Evolutionary conservation across 345 rosid genomes (phyloP).

Genomic region (Salix viminalis): DNA sequence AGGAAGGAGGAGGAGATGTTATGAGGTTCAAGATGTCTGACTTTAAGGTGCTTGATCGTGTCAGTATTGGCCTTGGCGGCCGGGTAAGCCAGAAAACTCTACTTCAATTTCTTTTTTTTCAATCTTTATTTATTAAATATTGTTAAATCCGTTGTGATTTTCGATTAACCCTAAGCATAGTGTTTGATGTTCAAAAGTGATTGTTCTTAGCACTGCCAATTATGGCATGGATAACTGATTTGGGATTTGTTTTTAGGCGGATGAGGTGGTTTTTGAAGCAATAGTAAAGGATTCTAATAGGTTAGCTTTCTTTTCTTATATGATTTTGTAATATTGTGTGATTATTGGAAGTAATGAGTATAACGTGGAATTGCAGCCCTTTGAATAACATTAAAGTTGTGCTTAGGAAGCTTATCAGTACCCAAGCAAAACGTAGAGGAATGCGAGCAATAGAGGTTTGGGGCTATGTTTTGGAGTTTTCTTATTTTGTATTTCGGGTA

Average conservation of each 20-base stretch:
- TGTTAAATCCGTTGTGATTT: too few species aligned
- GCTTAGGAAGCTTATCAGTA: constrained; percentile 61
- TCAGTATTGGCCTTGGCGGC: constrained; percentile 83
- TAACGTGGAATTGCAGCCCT: constrained; percentile 56
- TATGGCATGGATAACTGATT: not conserved
- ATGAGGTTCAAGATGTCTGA: constrained; percentile 72
- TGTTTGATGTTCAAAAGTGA: too few species aligned
- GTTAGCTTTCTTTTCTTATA: constrained; percentile 32
- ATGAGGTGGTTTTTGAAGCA: constrained; percentile 86
- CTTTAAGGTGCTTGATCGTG: constrained; percentile 68
- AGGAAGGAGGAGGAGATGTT: constrained; percentile 54
- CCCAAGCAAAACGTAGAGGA: constrained; percentile 83
- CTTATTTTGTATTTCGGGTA: not conserved
- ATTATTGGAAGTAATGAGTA: constrained; percentile 14
- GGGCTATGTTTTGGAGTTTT: not conserved
- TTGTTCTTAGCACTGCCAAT: not conserved
- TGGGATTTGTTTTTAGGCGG: constrained; percentile 45
- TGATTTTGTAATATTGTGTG: not conserved
- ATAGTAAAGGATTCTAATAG: constrained; percentile 60
- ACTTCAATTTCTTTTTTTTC: not conserved
- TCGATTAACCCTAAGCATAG: not conserved
- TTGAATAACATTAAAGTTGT: constrained; percentile 76
- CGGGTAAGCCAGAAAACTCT: constrained; percentile 43
- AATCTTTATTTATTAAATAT: not conserved
- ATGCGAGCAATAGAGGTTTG: constrained; percentile 83